Evolutionary conservation across 768 basidiomycete species (phyloP), one percentile per base, ranked within the genome.

Genomic region (Agaricus blazei): DNA sequence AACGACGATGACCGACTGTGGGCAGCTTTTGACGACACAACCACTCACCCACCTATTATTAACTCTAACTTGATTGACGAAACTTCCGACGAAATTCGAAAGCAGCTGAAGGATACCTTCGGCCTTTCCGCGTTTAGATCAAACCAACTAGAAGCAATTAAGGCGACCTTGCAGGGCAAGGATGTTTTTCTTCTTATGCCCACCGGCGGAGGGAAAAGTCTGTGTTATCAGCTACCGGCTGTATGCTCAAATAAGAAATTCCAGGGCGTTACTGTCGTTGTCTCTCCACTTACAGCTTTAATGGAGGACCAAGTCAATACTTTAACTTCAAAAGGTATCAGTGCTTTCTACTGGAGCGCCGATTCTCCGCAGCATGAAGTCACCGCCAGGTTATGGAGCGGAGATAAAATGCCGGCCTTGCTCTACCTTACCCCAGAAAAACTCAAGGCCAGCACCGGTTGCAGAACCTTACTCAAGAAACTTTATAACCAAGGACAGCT

Each of bases 131-230:
- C 65, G 1, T 98, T 98, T 68, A 82, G 96, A 34, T 70, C 68
- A 12, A 90, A 98, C 68, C 97, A 98, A 65, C 77, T 93, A 40
- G 86, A 90, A 63, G 93, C 90, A 1, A 89, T 98, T 59, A 79
- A 82, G 43, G 88, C 87, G 14, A 84, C 89, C 0, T 72, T 99
- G 68, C 75, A 77, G 1, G 93, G 88, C 7, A 81, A 76, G 52
- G 96, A 98, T 64, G 91, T 93, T 15, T 93, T 98, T 60, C 91
- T 98, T 15, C 78, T 98, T 7, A 95, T 98, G 84, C 97, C 97
- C 1, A 99, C 97, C 1, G 94, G 93, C 36, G 93, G 93, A 3
- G 93, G 93, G 0, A 94, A 95, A 71, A 90, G 87, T 62, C 73
- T 94, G 38, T 93, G 88, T 61, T 93, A 86, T 68, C 86, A 98